Evolutionary conservation across 495 filamentous ascomycete genomes (phyloP).

Genomic region (Arthonia radiata): DNA sequence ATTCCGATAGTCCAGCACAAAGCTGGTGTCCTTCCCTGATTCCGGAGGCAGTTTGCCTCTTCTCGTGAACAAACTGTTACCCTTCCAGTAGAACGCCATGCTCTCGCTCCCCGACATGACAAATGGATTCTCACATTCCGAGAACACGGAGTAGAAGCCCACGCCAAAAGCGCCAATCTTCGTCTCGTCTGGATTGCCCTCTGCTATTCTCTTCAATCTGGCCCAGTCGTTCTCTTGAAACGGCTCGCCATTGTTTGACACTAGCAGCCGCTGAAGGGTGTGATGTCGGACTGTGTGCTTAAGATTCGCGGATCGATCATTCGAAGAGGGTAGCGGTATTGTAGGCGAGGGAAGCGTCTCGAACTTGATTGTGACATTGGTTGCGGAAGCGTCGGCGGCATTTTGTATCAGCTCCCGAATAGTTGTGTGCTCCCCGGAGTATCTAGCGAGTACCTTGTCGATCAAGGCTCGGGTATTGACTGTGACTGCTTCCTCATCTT

Average conservation of each 20-base stretch:
- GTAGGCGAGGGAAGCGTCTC: slow-evolving; percentile 63
- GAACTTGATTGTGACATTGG: slow-evolving; percentile 70
- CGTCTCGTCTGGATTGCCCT: slow-evolving; percentile 94
- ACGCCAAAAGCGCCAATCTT: slow-evolving; percentile 98
- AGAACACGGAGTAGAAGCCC: slow-evolving; percentile 96
- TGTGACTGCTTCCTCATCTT: slow-evolving; percentile 92
- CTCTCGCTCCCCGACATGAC: slow-evolving; percentile 73
- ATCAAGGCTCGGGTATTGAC: slow-evolving; percentile 93
- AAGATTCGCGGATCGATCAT: slow-evolving; percentile 40
- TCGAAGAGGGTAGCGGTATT: slow-evolving; percentile 42
- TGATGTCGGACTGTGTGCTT: slow-evolving; percentile 66
- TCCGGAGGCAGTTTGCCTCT: slow-evolving; percentile 40
- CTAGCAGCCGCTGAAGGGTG: slow-evolving; percentile 56
- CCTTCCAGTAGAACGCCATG: slow-evolving; percentile 99
- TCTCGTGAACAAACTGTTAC: slow-evolving; percentile 77
- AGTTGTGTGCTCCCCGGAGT: slow-evolving; percentile 47
- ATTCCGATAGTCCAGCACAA: slow-evolving; percentile 81
- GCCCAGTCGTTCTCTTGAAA: slow-evolving; percentile 82
- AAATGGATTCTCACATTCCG: slow-evolving; percentile 93
- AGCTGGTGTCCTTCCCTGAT: slow-evolving; percentile 47
- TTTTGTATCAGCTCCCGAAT: slow-evolving; percentile 93
- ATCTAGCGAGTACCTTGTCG: slow-evolving; percentile 87
- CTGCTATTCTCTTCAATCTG: slow-evolving; percentile 82
- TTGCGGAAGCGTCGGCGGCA: slow-evolving; percentile 81
- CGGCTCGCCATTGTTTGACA: slow-evolving; percentile 69